A percentile compares a stretch with the other conserved stretches of the same genome.
These are phyloP conservation scores for Naganishia vaughanmartiniae DNA, from an alignment of 768 basidiomycete genomes.

Conservation along the genomic window DNA sequence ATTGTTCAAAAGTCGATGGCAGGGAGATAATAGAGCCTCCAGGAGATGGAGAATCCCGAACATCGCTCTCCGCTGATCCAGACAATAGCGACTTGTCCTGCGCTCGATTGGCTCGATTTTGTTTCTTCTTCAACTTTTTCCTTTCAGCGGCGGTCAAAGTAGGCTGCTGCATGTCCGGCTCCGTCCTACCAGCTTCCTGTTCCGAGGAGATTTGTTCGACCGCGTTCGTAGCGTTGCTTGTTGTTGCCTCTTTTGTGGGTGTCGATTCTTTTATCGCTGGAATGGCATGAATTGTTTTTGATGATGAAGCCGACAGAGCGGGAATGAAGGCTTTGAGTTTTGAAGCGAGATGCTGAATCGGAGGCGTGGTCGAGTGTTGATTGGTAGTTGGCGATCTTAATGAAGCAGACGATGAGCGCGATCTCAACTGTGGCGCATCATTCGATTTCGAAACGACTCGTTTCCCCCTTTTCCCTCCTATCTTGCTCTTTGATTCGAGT, in stretches of 20 bases:
- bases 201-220: background rate
- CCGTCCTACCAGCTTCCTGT: background rate
- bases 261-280: background rate
- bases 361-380: too few relatives aligned
- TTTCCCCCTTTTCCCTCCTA: slow-evolving; percentile 1
- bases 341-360: background rate
- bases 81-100: background rate
- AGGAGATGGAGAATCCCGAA: slow-evolving; percentile 1
- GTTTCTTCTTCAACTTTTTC: slow-evolving; percentile 17
- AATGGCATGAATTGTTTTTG: background rate
- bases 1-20: background rate
- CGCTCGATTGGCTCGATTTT: slow-evolving; percentile 6
- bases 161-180: background rate
- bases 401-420: background rate
- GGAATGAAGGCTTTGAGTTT: slow-evolving; percentile 16
- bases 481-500: background rate
- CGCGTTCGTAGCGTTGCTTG: background rate
- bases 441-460: slow-evolving; percentile 3
- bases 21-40: background rate
- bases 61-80: slow-evolving; percentile 8
- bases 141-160: background rate
- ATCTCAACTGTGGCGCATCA: background rate
- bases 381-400: background rate
- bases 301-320: background rate
- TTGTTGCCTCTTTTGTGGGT: background rate